Evolutionary conservation across 2,329 filamentous ascomycete species (phyloP), one percentile per base, ranked within the genome.

Genomic region (Paraphoma chrysanthemicola): DNA sequence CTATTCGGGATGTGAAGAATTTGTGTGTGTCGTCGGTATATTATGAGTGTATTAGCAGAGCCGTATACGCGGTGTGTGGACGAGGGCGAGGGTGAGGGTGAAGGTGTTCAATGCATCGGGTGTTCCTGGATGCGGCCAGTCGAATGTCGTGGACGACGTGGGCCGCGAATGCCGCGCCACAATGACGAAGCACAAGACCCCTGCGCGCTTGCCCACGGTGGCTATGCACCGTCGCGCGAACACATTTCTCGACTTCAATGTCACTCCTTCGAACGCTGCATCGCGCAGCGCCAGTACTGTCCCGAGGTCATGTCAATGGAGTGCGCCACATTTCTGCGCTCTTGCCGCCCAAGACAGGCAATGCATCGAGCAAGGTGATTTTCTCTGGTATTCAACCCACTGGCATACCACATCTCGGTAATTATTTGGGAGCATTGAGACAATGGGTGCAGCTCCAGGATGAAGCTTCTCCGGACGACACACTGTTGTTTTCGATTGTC

Each of bases 371-470:
- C 42, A 62, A 67, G 51, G 66, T 67, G 48, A 86, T 98, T 69
- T 97, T 99, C 81, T 98, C 95, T 3, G 95, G 93, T 51, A 99
- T 99, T 67, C 95, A 99, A 77, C 95, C 95, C 16, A 99, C 95
- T 0, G 95, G 94, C 36, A 85, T 96, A 23, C 95, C 95, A 12
- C 95, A 99, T 76, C 80, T 99, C 30, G 95, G 95, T 53, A 99
- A 99, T 79, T 99, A 97, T 77, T 85, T 96, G 10, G 95, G 95
- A 28, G 95, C 95, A 14, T 80, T 99, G 53, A 86, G 87, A 48
- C 88, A 92, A 82, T 99, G 95, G 95, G 90, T 90, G 45, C 83
- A 84, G 58, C 82, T 97, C 7, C 94, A 99, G 64, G 81, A 92
- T 58, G 80, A 84, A 38, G 82, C 87, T 0, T 63, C 79, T 0